Percentiles rank a stretch among this genome's conserved stretches.
phyloP scores from a whole-genome alignment of 208 protist genomes.

The Phytomonas sp. region DNA sequence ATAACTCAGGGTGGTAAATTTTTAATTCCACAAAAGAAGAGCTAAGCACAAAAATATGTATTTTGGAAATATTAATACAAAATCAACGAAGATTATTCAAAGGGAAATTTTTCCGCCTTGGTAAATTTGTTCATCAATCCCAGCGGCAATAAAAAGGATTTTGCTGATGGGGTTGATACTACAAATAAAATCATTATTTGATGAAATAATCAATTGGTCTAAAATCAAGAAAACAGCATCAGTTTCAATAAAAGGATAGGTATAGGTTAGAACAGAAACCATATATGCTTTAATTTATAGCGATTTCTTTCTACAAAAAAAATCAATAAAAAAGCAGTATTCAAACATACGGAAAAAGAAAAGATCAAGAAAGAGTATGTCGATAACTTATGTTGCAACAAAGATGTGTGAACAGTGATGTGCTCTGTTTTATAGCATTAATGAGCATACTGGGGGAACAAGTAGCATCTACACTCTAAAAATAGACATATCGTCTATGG shows the following conservation, averaged over 20 bases:
- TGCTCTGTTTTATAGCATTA: neutral
- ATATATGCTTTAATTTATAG: neutral
- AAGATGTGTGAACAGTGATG: neutral
- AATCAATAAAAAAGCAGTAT: neutral
- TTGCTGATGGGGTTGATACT: neutral
- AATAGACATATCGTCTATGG: neutral
- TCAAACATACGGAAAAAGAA: neutral
- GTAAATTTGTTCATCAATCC: neutral
- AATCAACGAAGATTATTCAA: conserved; percentile 1
- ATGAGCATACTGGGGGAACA: neutral
- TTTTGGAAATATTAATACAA: conserved; percentile 3
- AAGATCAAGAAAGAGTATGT: neutral
- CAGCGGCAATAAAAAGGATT: neutral
- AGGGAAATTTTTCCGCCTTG: neutral
- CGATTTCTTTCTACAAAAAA: neutral
- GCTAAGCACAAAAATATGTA: neutral
- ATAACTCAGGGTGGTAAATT: neutral
- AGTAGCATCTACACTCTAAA: neutral
- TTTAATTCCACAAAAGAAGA: neutral
- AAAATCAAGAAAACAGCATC: neutral
- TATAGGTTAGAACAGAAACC: neutral
- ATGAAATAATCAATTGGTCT: neutral
- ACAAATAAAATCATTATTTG: neutral
- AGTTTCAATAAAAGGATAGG: neutral
- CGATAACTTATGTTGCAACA: neutral